phyloP scores from a whole-genome alignment of 2,329 filamentous ascomycete genomes.

The Pseudogymnoascus sp. region DNA sequence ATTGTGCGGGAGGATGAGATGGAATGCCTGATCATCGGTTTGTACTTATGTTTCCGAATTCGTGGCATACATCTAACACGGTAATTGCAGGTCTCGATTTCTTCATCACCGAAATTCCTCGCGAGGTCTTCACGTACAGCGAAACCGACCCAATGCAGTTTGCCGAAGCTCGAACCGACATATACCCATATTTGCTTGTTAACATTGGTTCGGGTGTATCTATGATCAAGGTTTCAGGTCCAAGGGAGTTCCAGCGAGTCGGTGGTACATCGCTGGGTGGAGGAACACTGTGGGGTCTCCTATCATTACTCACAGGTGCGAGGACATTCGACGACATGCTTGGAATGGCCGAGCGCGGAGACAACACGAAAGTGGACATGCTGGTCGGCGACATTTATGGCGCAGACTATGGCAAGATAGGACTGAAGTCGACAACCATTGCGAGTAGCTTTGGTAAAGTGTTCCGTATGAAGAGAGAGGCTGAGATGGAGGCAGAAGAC shows the following conservation, averaged over 20 bases:
- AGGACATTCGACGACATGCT: constrained; percentile 98
- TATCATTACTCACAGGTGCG: constrained; percentile 87
- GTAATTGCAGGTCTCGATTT: constrained; percentile 70
- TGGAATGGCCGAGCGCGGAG: constrained; percentile 77
- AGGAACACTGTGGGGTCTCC: constrained; percentile 92
- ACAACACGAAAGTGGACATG: constrained; percentile 92
- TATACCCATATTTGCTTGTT: constrained; percentile 94
- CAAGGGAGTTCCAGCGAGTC: constrained; percentile 77
- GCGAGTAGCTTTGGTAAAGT: constrained; percentile 96
- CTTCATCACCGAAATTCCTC: constrained; percentile 96
- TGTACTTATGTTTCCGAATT: constrained; percentile 15
- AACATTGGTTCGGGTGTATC: constrained; percentile 97
- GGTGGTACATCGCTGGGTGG: constrained; percentile 92
- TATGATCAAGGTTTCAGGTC: constrained; percentile 93
- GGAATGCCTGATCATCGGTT: constrained; percentile 94
- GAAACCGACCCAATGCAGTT: constrained; percentile 89
- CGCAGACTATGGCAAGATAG: constrained; percentile 91
- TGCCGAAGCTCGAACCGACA: constrained; percentile 64
- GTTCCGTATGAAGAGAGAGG: constrained; percentile 81
- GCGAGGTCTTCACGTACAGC: constrained; percentile 94
- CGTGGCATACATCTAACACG: constrained; percentile 9
- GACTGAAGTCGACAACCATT: constrained; percentile 89
- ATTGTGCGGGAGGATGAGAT: constrained; percentile 94
- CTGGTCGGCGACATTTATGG: constrained; percentile 97
- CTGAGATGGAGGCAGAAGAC: constrained; percentile 71